phyloP scores from a whole-genome alignment of 2,329 filamentous ascomycete species.

The Exophiala spinifera region DNA sequence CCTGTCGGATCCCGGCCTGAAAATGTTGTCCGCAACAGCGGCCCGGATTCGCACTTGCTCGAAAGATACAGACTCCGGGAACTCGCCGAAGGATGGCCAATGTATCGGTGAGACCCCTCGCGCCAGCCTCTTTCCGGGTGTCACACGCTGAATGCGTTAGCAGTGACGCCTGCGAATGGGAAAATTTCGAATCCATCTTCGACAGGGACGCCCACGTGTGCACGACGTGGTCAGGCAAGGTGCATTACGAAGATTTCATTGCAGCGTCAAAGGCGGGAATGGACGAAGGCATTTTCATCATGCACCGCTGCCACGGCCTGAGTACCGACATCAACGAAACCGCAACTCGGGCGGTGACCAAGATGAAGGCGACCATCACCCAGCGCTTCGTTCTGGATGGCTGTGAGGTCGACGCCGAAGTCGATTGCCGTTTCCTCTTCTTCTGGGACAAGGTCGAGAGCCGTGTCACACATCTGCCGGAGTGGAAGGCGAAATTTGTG shows the following conservation, averaged over 20 bases:
- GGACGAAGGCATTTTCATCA: slow-evolving; percentile 53
- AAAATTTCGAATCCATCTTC: slow-evolving; percentile 52
- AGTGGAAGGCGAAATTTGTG: slow-evolving; percentile 35
- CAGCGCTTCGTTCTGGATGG: slow-evolving; percentile 44
- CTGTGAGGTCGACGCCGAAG: slow-evolving; percentile 23
- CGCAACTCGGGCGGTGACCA: slow-evolving; percentile 46
- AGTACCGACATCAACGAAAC: slow-evolving; percentile 43
- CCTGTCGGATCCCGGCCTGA: slow-evolving; percentile 16
- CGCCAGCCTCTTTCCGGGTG: no score
- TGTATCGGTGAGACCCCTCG: slow-evolving; percentile 44
- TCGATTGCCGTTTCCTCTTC: slow-evolving; percentile 27
- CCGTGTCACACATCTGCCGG: no score
- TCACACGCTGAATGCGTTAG: no score
- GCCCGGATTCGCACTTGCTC: slow-evolving; percentile 42
- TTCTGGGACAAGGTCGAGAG: slow-evolving; percentile 23
- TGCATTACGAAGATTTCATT: slow-evolving; percentile 46
- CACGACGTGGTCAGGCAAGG: slow-evolving; percentile 51
- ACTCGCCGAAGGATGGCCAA: slow-evolving; percentile 51
- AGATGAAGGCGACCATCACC: slow-evolving; percentile 56
- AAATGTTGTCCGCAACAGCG: slow-evolving; percentile 43
- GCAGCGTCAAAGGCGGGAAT: slow-evolving; percentile 51
- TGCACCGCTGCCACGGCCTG: slow-evolving; percentile 55
- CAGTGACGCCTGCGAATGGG: slow-evolving; percentile 52
- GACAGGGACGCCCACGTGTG: slow-evolving; percentile 49
- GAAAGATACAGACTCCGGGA: slow-evolving; percentile 49